These are phyloP conservation scores for Friedmanniomyces simplex DNA, from an alignment of 495 filamentous ascomycete species.

Conservation along the genomic window DNA sequence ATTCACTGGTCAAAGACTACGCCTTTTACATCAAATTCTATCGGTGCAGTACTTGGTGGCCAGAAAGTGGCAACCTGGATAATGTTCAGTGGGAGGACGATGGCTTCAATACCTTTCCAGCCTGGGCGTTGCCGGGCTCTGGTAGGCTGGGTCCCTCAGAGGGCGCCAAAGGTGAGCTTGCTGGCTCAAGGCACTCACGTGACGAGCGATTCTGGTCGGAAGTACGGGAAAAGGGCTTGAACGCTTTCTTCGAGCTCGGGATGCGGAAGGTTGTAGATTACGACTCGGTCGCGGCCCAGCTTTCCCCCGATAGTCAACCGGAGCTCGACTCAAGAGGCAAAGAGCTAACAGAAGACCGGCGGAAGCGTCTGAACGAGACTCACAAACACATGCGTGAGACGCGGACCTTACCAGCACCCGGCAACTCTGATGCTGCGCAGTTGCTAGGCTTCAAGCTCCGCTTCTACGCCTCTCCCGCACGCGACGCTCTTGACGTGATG, in stretches of 20 bases:
- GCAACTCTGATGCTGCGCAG: slow-evolving; percentile 85
- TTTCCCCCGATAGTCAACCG: slow-evolving; percentile 4
- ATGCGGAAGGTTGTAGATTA: slow-evolving; percentile 23
- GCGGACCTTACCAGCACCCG: slow-evolving; percentile 71
- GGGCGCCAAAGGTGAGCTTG: slow-evolving; percentile 42
- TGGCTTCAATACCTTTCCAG: slow-evolving; percentile 44
- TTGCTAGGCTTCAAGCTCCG: slow-evolving; percentile 95
- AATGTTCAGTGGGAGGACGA: slow-evolving; percentile 32
- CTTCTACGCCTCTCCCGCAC: slow-evolving; percentile 70
- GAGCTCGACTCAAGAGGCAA: slow-evolving; percentile 16
- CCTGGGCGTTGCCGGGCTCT: slow-evolving; percentile 71
- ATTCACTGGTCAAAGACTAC: slow-evolving; percentile 71
- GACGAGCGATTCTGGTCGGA: slow-evolving; percentile 74
- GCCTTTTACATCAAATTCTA: slow-evolving; percentile 89
- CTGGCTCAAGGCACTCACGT: slow-evolving; percentile 45
- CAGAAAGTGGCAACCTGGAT: slow-evolving; percentile 43
- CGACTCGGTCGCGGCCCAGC: slow-evolving; percentile 4
- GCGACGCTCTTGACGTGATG: slow-evolving; percentile 56
- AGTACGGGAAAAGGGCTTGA: slow-evolving; percentile 61
- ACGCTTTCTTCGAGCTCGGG: slow-evolving; percentile 70
- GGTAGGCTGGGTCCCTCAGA: slow-evolving; percentile 27
- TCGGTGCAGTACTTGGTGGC: slow-evolving; percentile 94
- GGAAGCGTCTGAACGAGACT: slow-evolving; percentile 35
- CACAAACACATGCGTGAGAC: slow-evolving; percentile 66
- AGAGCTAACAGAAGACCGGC: slow-evolving; percentile 15